Evolutionary conservation across 306 rosid genomes (phyloP), one percentile per base, ranked within the genome.

Genomic region (Quercus cerris): DNA sequence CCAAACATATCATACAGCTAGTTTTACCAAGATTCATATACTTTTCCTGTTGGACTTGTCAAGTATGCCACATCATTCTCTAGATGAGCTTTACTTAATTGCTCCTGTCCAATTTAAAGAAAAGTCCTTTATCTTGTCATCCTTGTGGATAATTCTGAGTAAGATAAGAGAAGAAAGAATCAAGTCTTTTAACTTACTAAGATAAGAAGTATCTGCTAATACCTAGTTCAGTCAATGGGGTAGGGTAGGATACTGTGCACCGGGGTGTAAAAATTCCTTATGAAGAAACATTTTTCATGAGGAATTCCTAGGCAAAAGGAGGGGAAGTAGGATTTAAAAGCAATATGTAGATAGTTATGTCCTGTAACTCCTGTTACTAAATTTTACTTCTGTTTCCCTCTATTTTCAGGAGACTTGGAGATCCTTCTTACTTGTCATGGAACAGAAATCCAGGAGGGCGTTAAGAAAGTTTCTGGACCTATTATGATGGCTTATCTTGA

Each of bases 371-470:
- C n/a, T n/a, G 72, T 19, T 18, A 68, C 27, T 68, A 19, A 35
- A 73, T 33, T 49, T 3, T 15, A 57, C 38, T 49, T 71, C 5
- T 78, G 22, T 73, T 19, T 46, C 70, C 38, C 18, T 73, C 12
- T 77, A 25, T 75, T 77, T 82, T 63, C 86, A 95, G 99, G 94
- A 91, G 85, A 91, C 99, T 94, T 62, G 98, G 98, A 66, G 98
- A 94, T 72, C 97, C 98, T 5, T 82, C 97, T 3, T 94, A 91
- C 71, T 80, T 94, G 80, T 91, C 98, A 19, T 94, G 97, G 98
- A 94, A 91, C 81, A 90, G 92, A 82, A 88, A 81, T 79, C 94
- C 97, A 0, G 91, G 88, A 54, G 94, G 97, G 52, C 97, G 76
- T 84, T 94, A 79, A 87, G 75, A 76, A 73, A 63, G 76, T 75